These are phyloP conservation scores for Apiotrichum siamense DNA, from an alignment of 1,284 basidiomycete genomes.

Conservation along the genomic window DNA sequence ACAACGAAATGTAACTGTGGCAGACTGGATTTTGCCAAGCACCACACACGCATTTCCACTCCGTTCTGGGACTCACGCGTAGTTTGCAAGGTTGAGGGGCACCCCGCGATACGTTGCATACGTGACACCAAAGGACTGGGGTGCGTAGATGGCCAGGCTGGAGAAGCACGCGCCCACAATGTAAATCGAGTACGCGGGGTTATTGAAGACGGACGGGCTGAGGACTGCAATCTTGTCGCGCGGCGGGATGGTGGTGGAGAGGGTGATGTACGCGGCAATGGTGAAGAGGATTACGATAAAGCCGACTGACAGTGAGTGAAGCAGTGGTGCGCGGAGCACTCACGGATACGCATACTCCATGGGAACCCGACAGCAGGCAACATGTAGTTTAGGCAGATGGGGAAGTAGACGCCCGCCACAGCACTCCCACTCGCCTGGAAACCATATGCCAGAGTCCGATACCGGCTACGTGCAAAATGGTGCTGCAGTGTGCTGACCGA, in stretches of 20 bases:
- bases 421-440: slow-evolving; percentile 32
- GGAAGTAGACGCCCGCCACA: slow-evolving; percentile 50
- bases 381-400: slow-evolving; percentile 51
- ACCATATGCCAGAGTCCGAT: slow-evolving; percentile 35
- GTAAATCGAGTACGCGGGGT: slow-evolving; percentile 26
- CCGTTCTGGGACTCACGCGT: slow-evolving; percentile 16
- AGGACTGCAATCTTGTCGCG: slow-evolving; percentile 34
- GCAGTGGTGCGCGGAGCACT: slow-evolving; percentile 1
- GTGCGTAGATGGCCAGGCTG: slow-evolving; percentile 29
- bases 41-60: too few relatives aligned
- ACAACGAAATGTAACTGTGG: too few relatives aligned
- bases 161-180: slow-evolving; percentile 20
- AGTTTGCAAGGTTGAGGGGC: slow-evolving; percentile 21
- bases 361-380: slow-evolving; percentile 50
- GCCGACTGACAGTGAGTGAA: slow-evolving; percentile 16
- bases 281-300: slow-evolving; percentile 28
- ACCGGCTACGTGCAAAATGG: slow-evolving; percentile 49
- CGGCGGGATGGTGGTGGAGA: slow-evolving; percentile 32
- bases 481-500: slow-evolving; percentile 52
- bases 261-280: slow-evolving; percentile 21
- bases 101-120: slow-evolving; percentile 27
- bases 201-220: slow-evolving; percentile 26
- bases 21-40: too few relatives aligned
- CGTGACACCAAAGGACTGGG: slow-evolving; percentile 31
- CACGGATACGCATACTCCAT: slow-evolving; percentile 35